Evolutionary conservation across 805 yeast species (phyloP).

Genomic region (Candida michaelii): DNA sequence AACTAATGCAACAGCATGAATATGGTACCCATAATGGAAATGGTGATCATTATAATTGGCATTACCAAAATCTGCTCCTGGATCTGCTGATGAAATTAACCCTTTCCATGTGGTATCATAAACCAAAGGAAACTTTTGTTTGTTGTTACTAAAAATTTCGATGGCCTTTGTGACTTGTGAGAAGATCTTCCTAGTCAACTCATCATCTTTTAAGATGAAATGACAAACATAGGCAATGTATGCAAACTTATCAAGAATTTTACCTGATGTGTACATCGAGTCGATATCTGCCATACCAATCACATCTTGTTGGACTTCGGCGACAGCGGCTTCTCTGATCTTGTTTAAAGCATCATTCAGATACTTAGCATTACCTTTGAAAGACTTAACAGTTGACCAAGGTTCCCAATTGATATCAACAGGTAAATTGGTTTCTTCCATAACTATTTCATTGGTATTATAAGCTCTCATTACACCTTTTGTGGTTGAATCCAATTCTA

Average conservation of each 20-base stretch:
- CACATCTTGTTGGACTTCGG: conserved; percentile 57
- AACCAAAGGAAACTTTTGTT: conserved; percentile 25
- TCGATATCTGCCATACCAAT: conserved; percentile 61
- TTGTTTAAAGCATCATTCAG: conserved; percentile 31
- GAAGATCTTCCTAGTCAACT: conserved; percentile 51
- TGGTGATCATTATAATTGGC: conserved; percentile 34
- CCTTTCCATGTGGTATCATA: conserved; percentile 32
- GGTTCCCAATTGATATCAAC: conserved; percentile 49
- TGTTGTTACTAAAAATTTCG: conserved; percentile 64
- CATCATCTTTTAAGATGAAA: conserved; percentile 57
- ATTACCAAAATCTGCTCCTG: conserved; percentile 27
- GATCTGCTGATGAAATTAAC: conserved; percentile 24
- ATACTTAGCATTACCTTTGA: conserved; percentile 21
- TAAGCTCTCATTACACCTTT: conserved; percentile 51
- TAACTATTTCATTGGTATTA: conserved; percentile 35
- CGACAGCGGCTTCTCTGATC: conserved; percentile 49
- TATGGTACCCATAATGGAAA: conserved; percentile 50
- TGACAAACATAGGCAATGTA: conserved; percentile 75
- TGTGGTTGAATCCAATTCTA: conserved; percentile 48
- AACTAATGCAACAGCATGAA: conserved; percentile 67
- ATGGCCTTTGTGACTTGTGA: conserved; percentile 66
- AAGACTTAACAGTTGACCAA: conserved; percentile 50
- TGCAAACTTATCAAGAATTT: conserved; percentile 86
- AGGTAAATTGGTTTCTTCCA: conserved; percentile 45
- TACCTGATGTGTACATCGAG: conserved; percentile 91